These are phyloP conservation scores for Lodderomyces theae DNA, from an alignment of 1,139 yeast species.

Conservation along the genomic window DNA sequence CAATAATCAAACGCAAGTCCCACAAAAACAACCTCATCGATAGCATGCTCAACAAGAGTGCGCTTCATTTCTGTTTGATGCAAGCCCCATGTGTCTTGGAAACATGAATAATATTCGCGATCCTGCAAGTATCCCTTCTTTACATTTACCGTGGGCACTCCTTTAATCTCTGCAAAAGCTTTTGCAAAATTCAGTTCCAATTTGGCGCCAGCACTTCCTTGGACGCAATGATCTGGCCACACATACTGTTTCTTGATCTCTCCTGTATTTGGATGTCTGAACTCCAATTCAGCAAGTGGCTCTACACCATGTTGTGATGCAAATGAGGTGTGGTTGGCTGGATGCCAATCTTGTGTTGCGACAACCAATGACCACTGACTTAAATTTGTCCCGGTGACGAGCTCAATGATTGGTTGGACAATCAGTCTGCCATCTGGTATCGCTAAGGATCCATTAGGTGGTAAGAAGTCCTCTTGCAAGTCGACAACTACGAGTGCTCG, in stretches of 20 bases:
- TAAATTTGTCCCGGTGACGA: constrained; percentile 30
- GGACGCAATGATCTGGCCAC: constrained; percentile 95
- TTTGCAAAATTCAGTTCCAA: constrained; percentile 48
- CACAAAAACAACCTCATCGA: constrained; percentile 65
- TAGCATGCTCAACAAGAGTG: constrained; percentile 40
- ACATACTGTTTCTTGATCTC: constrained; percentile 43
- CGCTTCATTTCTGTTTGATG: constrained; percentile 65
- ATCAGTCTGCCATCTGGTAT: constrained; percentile 64
- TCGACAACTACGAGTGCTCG: constrained; percentile 72
- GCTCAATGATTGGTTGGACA: constrained; percentile 46
- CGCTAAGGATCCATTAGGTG: constrained; percentile 74
- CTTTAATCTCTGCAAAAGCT: constrained; percentile 22
- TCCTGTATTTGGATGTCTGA: constrained; percentile 50
- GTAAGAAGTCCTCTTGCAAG: constrained; percentile 81
- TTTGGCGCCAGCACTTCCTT: constrained; percentile 62
- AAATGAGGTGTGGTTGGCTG: constrained; percentile 72
- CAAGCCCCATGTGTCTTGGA: constrained; percentile 72
- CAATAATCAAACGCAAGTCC: constrained; percentile 89
- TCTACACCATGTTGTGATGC: constrained; percentile 61
- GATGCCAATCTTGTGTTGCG: constrained; percentile 91
- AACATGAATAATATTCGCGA: constrained; percentile 88
- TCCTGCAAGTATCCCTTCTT: constrained; percentile 70
- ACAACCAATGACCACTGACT: constrained; percentile 61
- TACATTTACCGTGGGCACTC: constrained; percentile 37
- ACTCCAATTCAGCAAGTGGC: constrained; percentile 52